Conservation (phyloP, 2,329 filamentous ascomycete species). For the Colletotrichum sp. region DNA sequence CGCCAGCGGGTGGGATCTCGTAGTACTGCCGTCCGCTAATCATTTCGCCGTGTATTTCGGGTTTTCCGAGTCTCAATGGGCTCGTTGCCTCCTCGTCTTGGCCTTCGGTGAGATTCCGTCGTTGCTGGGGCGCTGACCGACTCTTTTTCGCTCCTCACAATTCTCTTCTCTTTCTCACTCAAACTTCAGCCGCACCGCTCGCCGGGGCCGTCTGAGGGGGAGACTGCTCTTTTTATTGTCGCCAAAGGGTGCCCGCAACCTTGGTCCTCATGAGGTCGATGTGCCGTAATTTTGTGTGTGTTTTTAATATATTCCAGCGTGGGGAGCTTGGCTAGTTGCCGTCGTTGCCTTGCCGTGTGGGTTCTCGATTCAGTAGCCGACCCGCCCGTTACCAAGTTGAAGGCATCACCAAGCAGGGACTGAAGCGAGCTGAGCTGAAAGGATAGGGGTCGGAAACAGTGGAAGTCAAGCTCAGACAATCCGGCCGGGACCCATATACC, state of each 20-base stretch:
- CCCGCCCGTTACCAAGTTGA: conserved; percentile 12
- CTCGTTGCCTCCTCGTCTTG: neutral
- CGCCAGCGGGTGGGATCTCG: neutral
- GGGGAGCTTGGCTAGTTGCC: conserved; percentile 16
- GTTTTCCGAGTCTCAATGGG: neutral
- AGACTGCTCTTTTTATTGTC: neutral
- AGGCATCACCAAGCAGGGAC: conserved; percentile 10
- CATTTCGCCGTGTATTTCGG: neutral
- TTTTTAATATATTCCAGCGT: conserved; percentile 12
- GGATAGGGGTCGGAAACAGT: neutral
- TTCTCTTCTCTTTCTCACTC: neutral
- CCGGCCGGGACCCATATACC: neutral
- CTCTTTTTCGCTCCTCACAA: neutral
- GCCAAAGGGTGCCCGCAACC: neutral
- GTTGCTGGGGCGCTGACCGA: neutral
- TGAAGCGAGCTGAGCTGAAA: neutral
- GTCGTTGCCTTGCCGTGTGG: conserved; percentile 4
- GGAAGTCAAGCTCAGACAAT: neutral
- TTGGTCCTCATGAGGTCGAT: conserved; percentile 15
- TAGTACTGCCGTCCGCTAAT: conserved; percentile 16
- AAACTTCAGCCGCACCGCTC: neutral
- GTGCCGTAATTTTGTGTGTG: conserved; percentile 10
- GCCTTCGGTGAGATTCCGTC: neutral
- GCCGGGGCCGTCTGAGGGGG: neutral
- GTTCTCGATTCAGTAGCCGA: conserved; percentile 15